A percentile compares a stretch with the other conserved stretches of the same genome.
phyloP scores from a whole-genome alignment of 2,329 filamentous ascomycete genomes.

The Rhynchosporium graminicola region DNA sequence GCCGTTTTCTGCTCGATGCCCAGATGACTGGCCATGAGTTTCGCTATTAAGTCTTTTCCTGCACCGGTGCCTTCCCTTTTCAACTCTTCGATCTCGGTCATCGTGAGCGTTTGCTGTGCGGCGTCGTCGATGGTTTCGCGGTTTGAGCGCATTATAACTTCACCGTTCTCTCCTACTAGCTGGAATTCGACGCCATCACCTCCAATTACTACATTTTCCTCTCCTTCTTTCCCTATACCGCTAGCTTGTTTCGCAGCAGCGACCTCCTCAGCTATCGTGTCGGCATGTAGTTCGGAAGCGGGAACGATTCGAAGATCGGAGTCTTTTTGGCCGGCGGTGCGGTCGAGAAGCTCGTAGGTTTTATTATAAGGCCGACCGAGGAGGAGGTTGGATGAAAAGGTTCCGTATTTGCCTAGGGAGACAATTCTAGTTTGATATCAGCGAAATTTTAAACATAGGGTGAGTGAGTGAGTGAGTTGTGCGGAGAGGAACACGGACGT shows the following conservation, averaged over 20 bases:
- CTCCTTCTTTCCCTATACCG: background rate
- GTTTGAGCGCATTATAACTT: constrained; percentile 56
- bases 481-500: constrained; percentile 49
- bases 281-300: constrained; percentile 79
- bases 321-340: constrained; percentile 62
- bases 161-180: constrained; percentile 49
- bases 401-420: constrained; percentile 88
- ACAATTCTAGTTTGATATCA: constrained; percentile 62
- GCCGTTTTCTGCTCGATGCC: constrained; percentile 91
- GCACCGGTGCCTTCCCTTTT: constrained; percentile 74
- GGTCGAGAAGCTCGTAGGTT: constrained; percentile 86
- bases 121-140: constrained; percentile 61
- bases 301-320: constrained; percentile 76
- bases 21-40: constrained; percentile 85
- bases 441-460: constrained; percentile 2
- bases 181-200: constrained; percentile 49
- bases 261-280: constrained; percentile 61
- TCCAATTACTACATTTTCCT: constrained; percentile 45
- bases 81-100: constrained; percentile 70
- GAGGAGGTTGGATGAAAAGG: constrained; percentile 85
- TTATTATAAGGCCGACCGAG: constrained; percentile 89
- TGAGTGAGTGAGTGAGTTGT: no score
- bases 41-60: constrained; percentile 88
- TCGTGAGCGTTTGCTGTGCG: constrained; percentile 72
- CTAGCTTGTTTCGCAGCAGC: constrained; percentile 45